Evolutionary conservation across 1,284 basidiomycete species (phyloP), one percentile per base, ranked within the genome.

Genomic region (Cryptococcus sp.): DNA sequence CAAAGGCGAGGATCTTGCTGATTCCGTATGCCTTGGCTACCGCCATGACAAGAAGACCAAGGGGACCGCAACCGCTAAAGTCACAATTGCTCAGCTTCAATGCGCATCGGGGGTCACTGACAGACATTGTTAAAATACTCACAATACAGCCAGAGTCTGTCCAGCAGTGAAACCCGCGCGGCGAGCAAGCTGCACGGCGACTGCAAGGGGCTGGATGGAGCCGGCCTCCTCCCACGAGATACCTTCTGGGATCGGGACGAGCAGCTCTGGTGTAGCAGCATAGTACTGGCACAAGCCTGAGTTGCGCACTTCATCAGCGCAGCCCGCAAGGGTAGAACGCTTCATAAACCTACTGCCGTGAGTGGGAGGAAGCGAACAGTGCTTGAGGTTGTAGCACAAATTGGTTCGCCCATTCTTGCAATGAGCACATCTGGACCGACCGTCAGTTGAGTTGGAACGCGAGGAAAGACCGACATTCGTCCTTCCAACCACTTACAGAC

Each of bases 21-120:
- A 90, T 91, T 29, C 89, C 91, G 55, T 93, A 82, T 1, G 91
- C 91, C 70, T 87, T 89, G 17, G 91, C 91, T 22, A 93, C 90
- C 3, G 93, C 93, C 85, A 93, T 92, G 6, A 86, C 88, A 29
- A 96, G 84, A 15, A 96, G 82, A 16, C 93, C 93, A 62, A 97
- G 88, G 6, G 93, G 93, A 1, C 94, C 93, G n/a, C 80, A 81
- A 29, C 93, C 93, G 67, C 45, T 39, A 47, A 47, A 44, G 41
- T 44, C 15, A 25, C 10, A 25, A 20, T n/a, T 47, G 41, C 5
- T 19, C n/a, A 11, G 41, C 13, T 44, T n/a, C n/a, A n/a, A n/a
- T n/a, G n/a, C n/a, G n/a, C n/a, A n/a, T n/a, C n/a, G n/a, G n/a
- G n/a, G n/a, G n/a, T n/a, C n/a, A n/a, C n/a, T n/a, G n/a, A n/a